Evolutionary conservation across 371 early-diverging fungal genomes (phyloP).

Genomic region (Lichtheimia corymbifera): DNA sequence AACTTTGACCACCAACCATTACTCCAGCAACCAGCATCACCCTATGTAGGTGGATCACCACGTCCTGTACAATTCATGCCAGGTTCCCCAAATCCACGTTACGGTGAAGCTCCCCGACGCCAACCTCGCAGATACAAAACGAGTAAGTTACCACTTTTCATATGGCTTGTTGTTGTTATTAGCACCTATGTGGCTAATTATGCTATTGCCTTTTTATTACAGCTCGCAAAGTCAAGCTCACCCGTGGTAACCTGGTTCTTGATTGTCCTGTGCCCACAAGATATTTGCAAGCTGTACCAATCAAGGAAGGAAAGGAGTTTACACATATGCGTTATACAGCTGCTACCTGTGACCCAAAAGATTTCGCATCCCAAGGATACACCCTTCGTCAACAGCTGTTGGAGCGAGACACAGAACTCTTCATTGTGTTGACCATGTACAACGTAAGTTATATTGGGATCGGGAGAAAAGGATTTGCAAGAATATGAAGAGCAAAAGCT

Average conservation of each 20-base stretch:
- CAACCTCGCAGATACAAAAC: conserved; percentile 68
- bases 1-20: conserved; percentile 32
- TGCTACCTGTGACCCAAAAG: conserved; percentile 82
- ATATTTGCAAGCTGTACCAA: conserved; percentile 59
- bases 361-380: conserved; percentile 73
- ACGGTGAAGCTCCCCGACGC: conserved; percentile 53
- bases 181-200: no score
- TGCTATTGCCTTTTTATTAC: conserved; percentile 7
- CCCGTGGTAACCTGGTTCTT: conserved; percentile 75
- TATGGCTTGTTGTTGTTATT: no score
- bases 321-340: conserved; percentile 85
- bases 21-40: conserved; percentile 8
- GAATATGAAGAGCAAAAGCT: not conserved
- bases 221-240: conserved; percentile 64
- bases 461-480: not conserved
- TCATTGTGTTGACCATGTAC: conserved; percentile 87
- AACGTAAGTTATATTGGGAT: conserved; percentile 49
- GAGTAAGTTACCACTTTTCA: conserved; percentile 29
- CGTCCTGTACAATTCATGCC: conserved; percentile 16
- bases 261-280: conserved; percentile 78
- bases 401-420: conserved; percentile 80
- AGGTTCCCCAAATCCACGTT: conserved; percentile 34
- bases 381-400: conserved; percentile 81
- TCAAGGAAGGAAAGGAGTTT: conserved; percentile 68
- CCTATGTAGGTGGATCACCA: conserved; percentile 12